Evolutionary conservation across 768 basidiomycete genomes (phyloP).

Genomic region (Auriscalpium orientale): DNA sequence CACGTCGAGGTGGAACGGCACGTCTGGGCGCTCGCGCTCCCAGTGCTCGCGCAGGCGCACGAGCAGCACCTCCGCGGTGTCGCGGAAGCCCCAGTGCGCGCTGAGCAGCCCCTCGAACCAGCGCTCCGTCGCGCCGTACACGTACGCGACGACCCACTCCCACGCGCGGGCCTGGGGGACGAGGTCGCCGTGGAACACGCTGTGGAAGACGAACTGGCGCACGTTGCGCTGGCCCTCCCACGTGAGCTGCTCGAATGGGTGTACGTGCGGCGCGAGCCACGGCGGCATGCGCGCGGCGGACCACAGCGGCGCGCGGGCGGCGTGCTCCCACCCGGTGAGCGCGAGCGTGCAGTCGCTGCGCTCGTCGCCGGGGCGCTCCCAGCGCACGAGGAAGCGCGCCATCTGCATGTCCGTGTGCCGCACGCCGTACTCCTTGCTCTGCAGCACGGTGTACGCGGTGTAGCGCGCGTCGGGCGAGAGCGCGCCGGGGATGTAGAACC

Average conservation of each 20-base stretch:
- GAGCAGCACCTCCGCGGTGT: slow-evolving; percentile 19
- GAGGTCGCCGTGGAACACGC: slow-evolving; percentile 14
- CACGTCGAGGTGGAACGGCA: slow-evolving; percentile 14
- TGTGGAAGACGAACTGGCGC: slow-evolving; percentile 17
- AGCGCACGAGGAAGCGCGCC: slow-evolving; percentile 23
- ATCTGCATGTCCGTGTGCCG: slow-evolving; percentile 25
- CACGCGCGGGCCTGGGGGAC: slow-evolving; percentile 11
- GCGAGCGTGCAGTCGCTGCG: slow-evolving; percentile 14
- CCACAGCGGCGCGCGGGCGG: slow-evolving; percentile 24
- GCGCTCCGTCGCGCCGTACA: slow-evolving; percentile 23
- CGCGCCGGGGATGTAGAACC: slow-evolving; percentile 22
- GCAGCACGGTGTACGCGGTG: slow-evolving; percentile 18
- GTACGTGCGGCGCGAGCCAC: slow-evolving; percentile 18
- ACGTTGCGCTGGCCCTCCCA: slow-evolving; percentile 19
- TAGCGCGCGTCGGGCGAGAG: slow-evolving; percentile 20
- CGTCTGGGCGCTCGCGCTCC: slow-evolving; percentile 19
- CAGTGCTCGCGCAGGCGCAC: slow-evolving; percentile 19
- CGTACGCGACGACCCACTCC: slow-evolving; percentile 23
- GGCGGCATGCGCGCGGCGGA: slow-evolving; percentile 25
- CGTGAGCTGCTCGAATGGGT: slow-evolving; percentile 17
- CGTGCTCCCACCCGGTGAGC: slow-evolving; percentile 26
- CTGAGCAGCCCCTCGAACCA: slow-evolving; percentile 25
- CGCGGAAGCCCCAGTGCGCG: slow-evolving; percentile 22
- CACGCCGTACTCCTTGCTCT: slow-evolving; percentile 20
- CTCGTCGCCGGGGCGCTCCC: slow-evolving; percentile 10